These are phyloP conservation scores for Ceratobasidium sp. DNA, from an alignment of 1,284 basidiomycete genomes.

Conservation along the genomic window DNA sequence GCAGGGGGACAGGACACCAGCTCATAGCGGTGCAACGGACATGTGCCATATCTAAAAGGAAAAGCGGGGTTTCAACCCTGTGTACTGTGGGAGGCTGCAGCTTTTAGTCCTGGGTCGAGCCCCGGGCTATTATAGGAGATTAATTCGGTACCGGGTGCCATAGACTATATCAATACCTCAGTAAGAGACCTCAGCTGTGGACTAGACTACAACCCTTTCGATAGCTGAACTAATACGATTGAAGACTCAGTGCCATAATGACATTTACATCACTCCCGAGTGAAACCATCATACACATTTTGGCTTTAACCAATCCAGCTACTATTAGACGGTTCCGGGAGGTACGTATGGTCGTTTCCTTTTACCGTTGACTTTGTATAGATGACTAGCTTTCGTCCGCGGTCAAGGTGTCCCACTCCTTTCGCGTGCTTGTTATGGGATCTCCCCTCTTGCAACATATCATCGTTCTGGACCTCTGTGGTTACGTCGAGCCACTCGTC, in stretches of 20 bases:
- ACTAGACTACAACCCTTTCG: background rate
- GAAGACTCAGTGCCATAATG: background rate
- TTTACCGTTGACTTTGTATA: background rate
- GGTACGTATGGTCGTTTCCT: background rate
- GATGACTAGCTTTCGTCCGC: background rate
- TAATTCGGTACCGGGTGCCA: no score
- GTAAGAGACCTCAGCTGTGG: background rate
- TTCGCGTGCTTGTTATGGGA: background rate
- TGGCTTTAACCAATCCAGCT: background rate
- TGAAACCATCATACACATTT: constrained; percentile 6
- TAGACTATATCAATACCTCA: no score
- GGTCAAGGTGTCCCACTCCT: background rate
- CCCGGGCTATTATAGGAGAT: no score
- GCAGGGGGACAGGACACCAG: no score
- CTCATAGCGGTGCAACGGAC: no score
- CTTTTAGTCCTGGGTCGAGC: no score
- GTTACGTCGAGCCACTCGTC: constrained; percentile 10
- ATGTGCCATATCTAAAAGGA: no score
- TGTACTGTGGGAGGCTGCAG: no score
- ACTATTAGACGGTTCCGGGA: background rate
- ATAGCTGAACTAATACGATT: background rate
- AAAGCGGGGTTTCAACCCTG: no score
- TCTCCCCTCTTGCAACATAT: constrained; percentile 4
- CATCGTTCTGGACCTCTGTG: constrained; percentile 2
- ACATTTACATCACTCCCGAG: background rate